Evolutionary conservation across 352 stramenopile genomes (phyloP).

Genomic region (Pythium aristosporum): DNA sequence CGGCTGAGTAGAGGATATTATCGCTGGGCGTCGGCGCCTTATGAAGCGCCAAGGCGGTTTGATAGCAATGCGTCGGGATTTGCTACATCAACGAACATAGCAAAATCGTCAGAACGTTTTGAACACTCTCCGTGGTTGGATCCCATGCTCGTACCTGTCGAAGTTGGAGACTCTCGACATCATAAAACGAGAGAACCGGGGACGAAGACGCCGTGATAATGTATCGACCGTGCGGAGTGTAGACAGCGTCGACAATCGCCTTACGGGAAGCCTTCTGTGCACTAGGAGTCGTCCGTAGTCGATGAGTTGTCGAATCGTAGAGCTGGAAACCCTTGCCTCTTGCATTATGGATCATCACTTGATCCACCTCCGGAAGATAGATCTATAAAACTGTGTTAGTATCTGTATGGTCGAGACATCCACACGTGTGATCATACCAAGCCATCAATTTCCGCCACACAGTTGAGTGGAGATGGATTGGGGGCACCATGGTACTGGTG

Average conservation of each 20-base stretch:
- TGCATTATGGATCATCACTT: constrained; percentile 39
- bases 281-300: constrained; percentile 5
- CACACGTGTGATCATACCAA: constrained; percentile 32
- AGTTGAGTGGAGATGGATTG: constrained; percentile 29
- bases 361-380: constrained; percentile 26
- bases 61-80: constrained; percentile 41
- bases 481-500: background rate
- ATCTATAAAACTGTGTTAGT: constrained; percentile 9
- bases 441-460: constrained; percentile 40
- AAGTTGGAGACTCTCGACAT: constrained; percentile 45
- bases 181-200: constrained; percentile 53
- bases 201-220: constrained; percentile 49
- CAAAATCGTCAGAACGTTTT: too few species aligned
- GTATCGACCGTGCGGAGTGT: constrained; percentile 41
- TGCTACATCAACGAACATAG: constrained; percentile 27
- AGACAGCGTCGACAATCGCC: constrained; percentile 43
- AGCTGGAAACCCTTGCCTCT: constrained; percentile 39
- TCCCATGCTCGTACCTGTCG: constrained; percentile 33
- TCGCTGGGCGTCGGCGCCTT: background rate
- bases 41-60: constrained; percentile 37
- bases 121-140: too few species aligned
- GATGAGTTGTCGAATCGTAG: constrained; percentile 31
- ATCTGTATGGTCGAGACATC: too few species aligned
- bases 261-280: constrained; percentile 2
- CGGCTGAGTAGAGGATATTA: constrained; percentile 38